Conservation (phyloP, 2,329 filamentous ascomycete genomes). For the Endothia cerciana region DNA sequence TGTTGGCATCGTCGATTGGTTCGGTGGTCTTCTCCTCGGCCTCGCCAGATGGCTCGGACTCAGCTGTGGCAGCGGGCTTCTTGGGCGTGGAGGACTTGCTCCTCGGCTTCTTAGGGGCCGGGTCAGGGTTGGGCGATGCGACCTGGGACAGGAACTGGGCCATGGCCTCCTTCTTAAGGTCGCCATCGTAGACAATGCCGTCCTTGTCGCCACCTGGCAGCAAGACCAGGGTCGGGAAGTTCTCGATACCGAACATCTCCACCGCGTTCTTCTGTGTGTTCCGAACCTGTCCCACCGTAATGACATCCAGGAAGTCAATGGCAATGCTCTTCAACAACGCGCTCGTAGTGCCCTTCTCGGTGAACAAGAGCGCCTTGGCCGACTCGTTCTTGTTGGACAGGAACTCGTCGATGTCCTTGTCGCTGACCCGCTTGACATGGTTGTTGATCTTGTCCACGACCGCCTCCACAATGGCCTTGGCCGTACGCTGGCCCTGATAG, state of each 20-base stretch:
- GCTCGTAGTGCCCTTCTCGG: conserved; percentile 87
- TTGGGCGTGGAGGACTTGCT: conserved; percentile 45
- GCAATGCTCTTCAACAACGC: conserved; percentile 82
- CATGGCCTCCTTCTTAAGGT: conserved; percentile 83
- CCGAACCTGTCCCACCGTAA: conserved; percentile 81
- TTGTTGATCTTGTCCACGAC: conserved; percentile 90
- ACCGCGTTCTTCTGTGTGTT: conserved; percentile 76
- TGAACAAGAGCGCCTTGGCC: conserved; percentile 89
- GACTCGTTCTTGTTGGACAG: conserved; percentile 67
- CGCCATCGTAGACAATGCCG: conserved; percentile 75
- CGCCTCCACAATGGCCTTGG: conserved; percentile 86
- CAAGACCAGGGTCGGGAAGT: conserved; percentile 81
- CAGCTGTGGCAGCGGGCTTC: conserved; percentile 38
- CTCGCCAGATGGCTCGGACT: conserved; percentile 41
- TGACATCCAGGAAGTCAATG: conserved; percentile 83
- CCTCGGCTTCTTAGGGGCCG: conserved; percentile 56
- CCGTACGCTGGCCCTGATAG: conserved; percentile 81
- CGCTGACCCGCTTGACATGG: conserved; percentile 79
- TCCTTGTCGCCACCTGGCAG: conserved; percentile 73
- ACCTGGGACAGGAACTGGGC: conserved; percentile 81
- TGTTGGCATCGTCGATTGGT: conserved; percentile 48
- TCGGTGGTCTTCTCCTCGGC: conserved; percentile 45
- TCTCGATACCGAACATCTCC: conserved; percentile 73
- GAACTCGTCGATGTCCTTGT: conserved; percentile 79
- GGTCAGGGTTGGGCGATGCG: conserved; percentile 78